Base-by-base conservation (phyloP, 2,329 filamentous ascomycete species). In the Clarireedia sp. region DNA sequence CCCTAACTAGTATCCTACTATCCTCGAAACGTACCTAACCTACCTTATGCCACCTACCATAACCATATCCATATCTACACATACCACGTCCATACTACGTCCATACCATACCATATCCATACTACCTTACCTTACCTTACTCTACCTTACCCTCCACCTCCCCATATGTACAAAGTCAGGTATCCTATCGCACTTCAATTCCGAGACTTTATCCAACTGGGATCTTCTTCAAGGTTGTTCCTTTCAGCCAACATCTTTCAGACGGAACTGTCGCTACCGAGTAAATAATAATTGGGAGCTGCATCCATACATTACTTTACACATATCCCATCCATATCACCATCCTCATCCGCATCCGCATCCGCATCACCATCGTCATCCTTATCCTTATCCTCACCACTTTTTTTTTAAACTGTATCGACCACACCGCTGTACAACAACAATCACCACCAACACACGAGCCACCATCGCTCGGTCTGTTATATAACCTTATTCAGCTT, bases 161-260 rank as follows among this genome's bases (percentile, higher is more conserved):
- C 29, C 29, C 29, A 12, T 10, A 33, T 33, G 29, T 33, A 33
- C 29, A 33, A 12, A 33, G 29, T 33, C 29, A 47, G 17, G 14
- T 19, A 38, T 37, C 50, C 19, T 48, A 53, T 26, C 41, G 19
- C 19, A 16, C 24, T 37, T 37, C 50, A 17, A 29, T 41, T 26
- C 40, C 10, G 33, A 23, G 33, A 37, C 44, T 48, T 40, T 16
- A 10, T 6, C 38, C 21, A 24, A 48, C 51, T 29, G 36, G 51
- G 43, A 48, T 54, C 43, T 24, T 29, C 23, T 48, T 54, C 51
- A 54, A 40, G 51, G 51, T 48, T 48, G 26, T 54, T 54, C 43
- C 51, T 26, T 48, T 37, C n/a, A 26, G 19, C 12, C 33, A 26
- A 54, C 10, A 48, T 19, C 43, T 44, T 40, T 26, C 51, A 48